Base-by-base conservation (phyloP, 352 stramenopile genomes). In the Phytophthora aleatoria region DNA sequence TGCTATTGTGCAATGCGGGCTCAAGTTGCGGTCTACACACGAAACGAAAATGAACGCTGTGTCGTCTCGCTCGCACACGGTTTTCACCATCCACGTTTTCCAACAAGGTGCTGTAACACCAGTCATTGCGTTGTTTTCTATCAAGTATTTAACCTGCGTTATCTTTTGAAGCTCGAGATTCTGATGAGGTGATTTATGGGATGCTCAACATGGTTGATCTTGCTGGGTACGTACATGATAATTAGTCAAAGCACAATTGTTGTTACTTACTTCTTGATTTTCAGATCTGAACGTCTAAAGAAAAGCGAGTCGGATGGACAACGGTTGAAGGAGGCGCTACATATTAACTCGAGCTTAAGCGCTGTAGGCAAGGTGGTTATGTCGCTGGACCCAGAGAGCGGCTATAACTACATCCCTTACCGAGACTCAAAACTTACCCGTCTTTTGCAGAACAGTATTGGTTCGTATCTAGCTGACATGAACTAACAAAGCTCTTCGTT, bases 21-120 rank as follows among this genome's bases (percentile, higher is more conserved):
- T 98, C 2, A 88, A 85, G 45, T 65, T 98, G 31, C 81, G 94
- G 2, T 90, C 94, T 12, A 98, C 93, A 0, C 86, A 97, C 65
- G 89, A 95, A 72, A 98, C 92, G 20, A 96, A 96, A 61, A 97
- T 98, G 87, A 97, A 98, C 56, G 83, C 89, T 2, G 77, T 96
- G 7, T 97, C 91, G 0, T 97, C 90, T 5, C 84, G 86, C 1
- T 95, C 86, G 11, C 86, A 95, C 67, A 95, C 86, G 0, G 86
- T 95, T n/a, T 95, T 95, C 60, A 92, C 86, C 1, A 91, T 95
- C 57, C 86, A 93, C 56, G 73, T 92, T 20, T 95, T 95, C 50
- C 86, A 95, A 43, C 86, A 91, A 65, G 85, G 86, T 92, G 38
- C 12, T 67, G 27, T 11, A 50, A 4, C 10, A 31, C 20, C 20